Conservation (phyloP, 164 flowering plant species). For the Magnolia changhungtana region DNA sequence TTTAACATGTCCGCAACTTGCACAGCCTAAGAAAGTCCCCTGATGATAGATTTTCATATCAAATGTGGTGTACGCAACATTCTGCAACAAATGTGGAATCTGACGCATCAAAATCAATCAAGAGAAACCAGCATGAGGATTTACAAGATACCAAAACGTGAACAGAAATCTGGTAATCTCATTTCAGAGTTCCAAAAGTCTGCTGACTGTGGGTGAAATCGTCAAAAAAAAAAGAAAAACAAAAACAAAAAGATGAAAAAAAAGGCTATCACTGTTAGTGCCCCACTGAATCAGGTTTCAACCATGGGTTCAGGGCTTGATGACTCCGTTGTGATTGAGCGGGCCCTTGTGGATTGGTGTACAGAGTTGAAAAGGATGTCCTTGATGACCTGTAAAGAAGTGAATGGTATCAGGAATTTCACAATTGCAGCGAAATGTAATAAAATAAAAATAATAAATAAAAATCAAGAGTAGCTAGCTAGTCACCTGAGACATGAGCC, state of each 20-base stretch:
- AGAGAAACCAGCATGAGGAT: neutral
- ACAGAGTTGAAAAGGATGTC: slow-evolving; percentile 91
- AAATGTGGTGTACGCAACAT: neutral
- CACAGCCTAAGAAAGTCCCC: neutral
- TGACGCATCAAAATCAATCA: neutral
- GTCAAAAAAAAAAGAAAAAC: no score
- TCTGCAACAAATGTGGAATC: neutral
- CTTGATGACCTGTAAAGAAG: slow-evolving; percentile 73
- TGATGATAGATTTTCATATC: neutral
- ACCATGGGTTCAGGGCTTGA: slow-evolving; percentile 87
- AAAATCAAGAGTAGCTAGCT: neutral
- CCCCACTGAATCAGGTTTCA: slow-evolving; percentile 43
- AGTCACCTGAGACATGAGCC: slow-evolving; percentile 95
- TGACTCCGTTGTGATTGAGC: slow-evolving; percentile 26
- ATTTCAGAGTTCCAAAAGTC: neutral
- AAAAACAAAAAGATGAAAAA: no score
- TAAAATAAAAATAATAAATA: neutral
- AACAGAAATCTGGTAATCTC: neutral
- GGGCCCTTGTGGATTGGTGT: slow-evolving; percentile 44
- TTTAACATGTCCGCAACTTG: neutral
- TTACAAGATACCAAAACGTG: neutral
- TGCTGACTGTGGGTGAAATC: neutral
- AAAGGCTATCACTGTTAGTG: neutral
- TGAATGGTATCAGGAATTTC: neutral
- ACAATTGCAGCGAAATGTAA: neutral